These are phyloP conservation scores for Torulaspora pretoriensis DNA, from an alignment of 1,139 yeast species.

Conservation along the genomic window DNA sequence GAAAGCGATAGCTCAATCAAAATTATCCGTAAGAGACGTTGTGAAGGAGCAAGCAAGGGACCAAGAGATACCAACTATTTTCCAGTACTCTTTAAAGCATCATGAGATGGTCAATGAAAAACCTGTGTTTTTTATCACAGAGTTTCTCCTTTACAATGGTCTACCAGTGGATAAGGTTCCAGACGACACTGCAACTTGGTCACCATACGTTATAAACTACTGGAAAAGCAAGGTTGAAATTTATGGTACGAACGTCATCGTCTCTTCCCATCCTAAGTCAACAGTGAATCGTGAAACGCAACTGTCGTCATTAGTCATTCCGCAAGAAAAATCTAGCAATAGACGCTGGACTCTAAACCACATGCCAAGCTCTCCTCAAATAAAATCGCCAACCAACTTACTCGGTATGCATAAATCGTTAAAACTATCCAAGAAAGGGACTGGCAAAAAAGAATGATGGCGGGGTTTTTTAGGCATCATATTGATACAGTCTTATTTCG, in stretches of 20 bases:
- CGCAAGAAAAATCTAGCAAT: conserved; percentile 8
- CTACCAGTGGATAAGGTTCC: conserved; percentile 28
- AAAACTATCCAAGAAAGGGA: conserved; percentile 16
- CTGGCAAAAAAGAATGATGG: conserved; percentile 6
- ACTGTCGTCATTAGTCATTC: conserved; percentile 1
- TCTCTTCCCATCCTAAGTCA: neutral
- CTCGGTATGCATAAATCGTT: conserved; percentile 21
- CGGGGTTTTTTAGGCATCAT: neutral
- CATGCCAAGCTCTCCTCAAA: conserved; percentile 21
- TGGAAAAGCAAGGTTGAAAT: conserved; percentile 47
- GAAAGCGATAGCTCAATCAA: conserved; percentile 49
- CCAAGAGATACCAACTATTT: conserved; percentile 42
- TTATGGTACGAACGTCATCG: conserved; percentile 15
- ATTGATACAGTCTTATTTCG: neutral
- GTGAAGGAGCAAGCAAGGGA: conserved; percentile 18
- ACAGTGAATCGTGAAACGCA: neutral
- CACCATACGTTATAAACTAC: conserved; percentile 36
- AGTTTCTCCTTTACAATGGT: conserved; percentile 67
- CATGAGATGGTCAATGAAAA: conserved; percentile 33
- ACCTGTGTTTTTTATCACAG: conserved; percentile 65
- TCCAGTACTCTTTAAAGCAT: conserved; percentile 59
- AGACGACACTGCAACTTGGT: conserved; percentile 11
- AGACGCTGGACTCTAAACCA: conserved; percentile 22
- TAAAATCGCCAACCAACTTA: conserved; percentile 19
- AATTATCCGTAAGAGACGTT: conserved; percentile 37